Base-by-base conservation (phyloP, 2,329 filamentous ascomycete genomes). In the Penicillium rolfsii region DNA sequence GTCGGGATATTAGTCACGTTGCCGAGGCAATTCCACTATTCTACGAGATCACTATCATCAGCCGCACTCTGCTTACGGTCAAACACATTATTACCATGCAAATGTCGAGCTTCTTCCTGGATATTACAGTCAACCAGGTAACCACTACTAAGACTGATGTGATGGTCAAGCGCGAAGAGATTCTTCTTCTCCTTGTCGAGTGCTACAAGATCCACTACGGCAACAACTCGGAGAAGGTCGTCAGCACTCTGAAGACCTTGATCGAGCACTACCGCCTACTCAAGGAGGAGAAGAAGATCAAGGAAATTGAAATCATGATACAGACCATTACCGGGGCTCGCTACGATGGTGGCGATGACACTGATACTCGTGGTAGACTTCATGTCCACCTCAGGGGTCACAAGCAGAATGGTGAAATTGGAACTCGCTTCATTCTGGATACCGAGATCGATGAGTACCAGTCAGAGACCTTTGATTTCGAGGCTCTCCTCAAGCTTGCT, bases 131-230 rank as follows among this genome's bases (percentile, higher is more conserved):
- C n/a, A 71, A 63, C 3, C 61, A 63, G 12, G 53, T 73, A 11
- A 73, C 71, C 2, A 65, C 61, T 4, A 66, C 71, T 1, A 72
- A 66, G 50, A 73, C 73, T 0, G 70, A 74, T n/a, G 67, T 76
- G 30, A 77, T 77, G 75, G 59, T 56, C 7, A 70, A 67, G 52
- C 76, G 81, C 14, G 79, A 81, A 41, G 75, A 82, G 56, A 74
- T 82, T 4, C 70, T 85, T 4, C 70, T 77, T n/a, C 69, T 82
- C 3, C 71, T 85, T 30, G 79, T 84, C 28, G 78, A 78, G 28
- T 76, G 77, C 14, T 83, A 82, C 65, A 82, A 81, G 67, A 73
- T 79, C 1, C 80, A 81, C 58, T 80, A 83, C 59, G 81, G 82
- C 1, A 71, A 73, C 16, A 78, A 75, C 4, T 80, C 78, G 16